These are phyloP conservation scores for Marasmius fiardii DNA, from an alignment of 1,284 basidiomycete species.

Conservation along the genomic window DNA sequence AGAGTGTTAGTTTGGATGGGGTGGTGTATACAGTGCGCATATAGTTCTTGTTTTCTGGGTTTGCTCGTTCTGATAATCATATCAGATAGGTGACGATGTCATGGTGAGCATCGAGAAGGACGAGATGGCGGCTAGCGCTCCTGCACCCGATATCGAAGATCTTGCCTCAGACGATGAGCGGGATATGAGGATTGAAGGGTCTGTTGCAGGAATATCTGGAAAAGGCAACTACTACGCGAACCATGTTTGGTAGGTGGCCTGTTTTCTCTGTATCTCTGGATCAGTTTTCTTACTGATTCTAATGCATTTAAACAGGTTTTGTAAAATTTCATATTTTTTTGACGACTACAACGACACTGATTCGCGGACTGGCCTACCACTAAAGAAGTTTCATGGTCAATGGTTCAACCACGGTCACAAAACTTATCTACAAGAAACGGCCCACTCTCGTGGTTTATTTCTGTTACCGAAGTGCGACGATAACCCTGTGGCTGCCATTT, in stretches of 20 bases:
- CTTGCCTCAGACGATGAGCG: constrained; percentile 15
- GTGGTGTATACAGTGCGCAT: constrained; percentile 45
- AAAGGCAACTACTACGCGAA: constrained; percentile 25
- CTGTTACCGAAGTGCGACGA: constrained; percentile 52
- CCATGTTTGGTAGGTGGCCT: constrained; percentile 45
- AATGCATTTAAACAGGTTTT: constrained; percentile 46
- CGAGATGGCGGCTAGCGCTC: constrained; percentile 24
- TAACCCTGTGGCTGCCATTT: constrained; percentile 46
- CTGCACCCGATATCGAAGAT: not conserved
- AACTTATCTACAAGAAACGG: constrained; percentile 59
- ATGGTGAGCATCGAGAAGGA: constrained; percentile 55
- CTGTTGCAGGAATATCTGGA: constrained; percentile 31
- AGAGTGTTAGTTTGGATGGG: constrained; percentile 50
- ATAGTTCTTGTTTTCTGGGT: not conserved
- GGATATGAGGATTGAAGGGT: constrained; percentile 30
- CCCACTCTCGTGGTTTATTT: constrained; percentile 56
- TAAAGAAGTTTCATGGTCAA: constrained; percentile 57
- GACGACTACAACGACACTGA: constrained; percentile 27
- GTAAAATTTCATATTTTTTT: constrained; percentile 57
- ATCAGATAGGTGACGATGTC: constrained; percentile 56
- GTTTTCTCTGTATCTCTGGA: not conserved
- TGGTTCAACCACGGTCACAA: constrained; percentile 67
- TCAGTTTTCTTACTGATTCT: not conserved
- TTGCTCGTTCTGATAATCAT: not conserved
- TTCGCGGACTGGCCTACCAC: constrained; percentile 12